These are phyloP conservation scores for Juncus inflexus DNA, from an alignment of 176 grass and related monocot species.

Conservation along the genomic window DNA sequence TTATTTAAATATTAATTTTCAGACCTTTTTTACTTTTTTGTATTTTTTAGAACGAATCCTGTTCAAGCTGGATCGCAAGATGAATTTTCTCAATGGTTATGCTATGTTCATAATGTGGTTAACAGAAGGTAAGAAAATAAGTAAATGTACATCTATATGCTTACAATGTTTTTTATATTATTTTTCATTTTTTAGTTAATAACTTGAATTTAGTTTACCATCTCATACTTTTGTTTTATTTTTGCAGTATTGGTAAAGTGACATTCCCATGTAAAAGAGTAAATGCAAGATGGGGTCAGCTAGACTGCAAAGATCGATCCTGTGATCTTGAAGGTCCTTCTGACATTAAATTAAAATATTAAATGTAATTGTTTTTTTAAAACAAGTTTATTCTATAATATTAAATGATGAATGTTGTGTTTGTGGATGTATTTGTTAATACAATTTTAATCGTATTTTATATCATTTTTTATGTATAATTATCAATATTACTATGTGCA, in stretches of 20 bases:
- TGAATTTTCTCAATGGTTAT: slow-evolving; percentile 89
- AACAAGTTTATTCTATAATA: too few relatives aligned
- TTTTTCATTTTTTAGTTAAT: neutral
- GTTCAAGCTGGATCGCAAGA: slow-evolving; percentile 83
- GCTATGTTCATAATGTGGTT: slow-evolving; percentile 88
- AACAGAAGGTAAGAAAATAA: slow-evolving; percentile 62
- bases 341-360: slow-evolving; percentile 46
- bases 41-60: slow-evolving; percentile 61
- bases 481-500: too few relatives aligned
- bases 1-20: slow-evolving; percentile 5
- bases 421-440: too few relatives aligned
- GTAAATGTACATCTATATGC: too few relatives aligned
- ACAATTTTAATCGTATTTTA: too few relatives aligned
- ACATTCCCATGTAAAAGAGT: slow-evolving; percentile 92
- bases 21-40: slow-evolving; percentile 3
- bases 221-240: slow-evolving; percentile 7
- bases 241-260: slow-evolving; percentile 76
- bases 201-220: neutral
- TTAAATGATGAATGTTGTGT: too few relatives aligned
- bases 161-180: neutral
- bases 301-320: slow-evolving; percentile 69
- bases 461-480: too few relatives aligned
- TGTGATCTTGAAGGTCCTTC: slow-evolving; percentile 65
- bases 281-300: slow-evolving; percentile 84
- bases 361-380: neutral